Evolutionary conservation across 2,329 filamentous ascomycete genomes (phyloP), one percentile per base, ranked within the genome.

Genomic region (Sporothrix curviconia): DNA sequence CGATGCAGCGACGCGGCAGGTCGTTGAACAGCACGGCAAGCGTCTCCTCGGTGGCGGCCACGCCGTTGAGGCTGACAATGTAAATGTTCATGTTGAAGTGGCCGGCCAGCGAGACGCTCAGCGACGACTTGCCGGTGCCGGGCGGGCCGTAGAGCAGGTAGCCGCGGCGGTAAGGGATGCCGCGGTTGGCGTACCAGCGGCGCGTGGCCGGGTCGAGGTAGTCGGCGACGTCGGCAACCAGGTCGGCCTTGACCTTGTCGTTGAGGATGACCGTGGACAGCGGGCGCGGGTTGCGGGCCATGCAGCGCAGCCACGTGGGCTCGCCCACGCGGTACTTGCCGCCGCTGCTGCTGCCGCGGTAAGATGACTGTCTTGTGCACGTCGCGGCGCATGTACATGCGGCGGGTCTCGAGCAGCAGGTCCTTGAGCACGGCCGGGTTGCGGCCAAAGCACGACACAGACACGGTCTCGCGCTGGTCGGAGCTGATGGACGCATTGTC

Each of bases 121-220:
- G 76, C 46, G 84, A 87, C 44, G 83, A 87, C 70, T 92, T 94
- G 14, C 89, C 89, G 0, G 88, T 92, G 1, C 89, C 89, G 0
- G 89, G 89, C 0, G 89, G 89, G 0, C 90, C 90, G 62, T 92
- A 78, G 15, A 95, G 82, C 0, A 95, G 79, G 66, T 94, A 95
- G 0, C 90, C 91, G 4, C 90, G 80, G 14, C 90, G 82, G 68
- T 95, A 95, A 0, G 91, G 90, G 30, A 95, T 92, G 1, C 90
- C 90, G 7, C 90, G 80, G 63, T 89, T 87, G 0, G 85, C 79
- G 67, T 96, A 95, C 89, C 90, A 95, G n/a, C 84, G 77, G 44
- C 81, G 76, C 0, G 84, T 86, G 12, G 74, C 70, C 0, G 83
- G 83, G 60, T 82, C 75, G 36, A 87, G 77, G 64, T 87, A 87